Percentiles rank a stretch among this genome's conserved stretches.
Conservation (phyloP, 1,284 basidiomycete species). For the Waitea zeae region DNA sequence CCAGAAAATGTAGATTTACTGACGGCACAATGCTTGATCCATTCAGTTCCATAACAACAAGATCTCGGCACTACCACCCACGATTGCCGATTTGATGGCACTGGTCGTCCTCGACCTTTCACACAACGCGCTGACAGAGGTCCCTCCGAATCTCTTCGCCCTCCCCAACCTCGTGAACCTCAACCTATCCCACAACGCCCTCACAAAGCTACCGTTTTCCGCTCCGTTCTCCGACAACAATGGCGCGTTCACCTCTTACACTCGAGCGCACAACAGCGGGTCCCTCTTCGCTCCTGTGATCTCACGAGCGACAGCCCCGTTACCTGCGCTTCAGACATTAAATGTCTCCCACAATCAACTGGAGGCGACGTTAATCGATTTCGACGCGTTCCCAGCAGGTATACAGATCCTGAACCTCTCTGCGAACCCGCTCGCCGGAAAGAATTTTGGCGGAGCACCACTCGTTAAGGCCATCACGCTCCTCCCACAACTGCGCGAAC, state of each 20-base stretch:
- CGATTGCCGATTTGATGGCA: constrained; percentile 45
- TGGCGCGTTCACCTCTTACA: constrained; percentile 3
- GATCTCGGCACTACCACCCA: constrained; percentile 36
- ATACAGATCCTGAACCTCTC: constrained; percentile 22
- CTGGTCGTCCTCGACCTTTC: constrained; percentile 53
- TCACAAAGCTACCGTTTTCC: constrained; percentile 41
- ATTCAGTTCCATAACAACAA: constrained; percentile 57
- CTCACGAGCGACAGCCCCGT: constrained; percentile 36
- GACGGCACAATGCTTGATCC: neutral
- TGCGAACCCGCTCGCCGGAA: constrained; percentile 15
- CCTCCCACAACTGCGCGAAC: constrained; percentile 36
- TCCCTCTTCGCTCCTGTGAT: constrained; percentile 43
- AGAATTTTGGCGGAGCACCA: constrained; percentile 8
- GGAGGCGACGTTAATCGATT: constrained; percentile 31
- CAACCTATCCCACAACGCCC: constrained; percentile 52
- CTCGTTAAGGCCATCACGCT: constrained; percentile 29
- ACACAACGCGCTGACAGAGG: constrained; percentile 39
- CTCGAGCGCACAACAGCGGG: neutral
- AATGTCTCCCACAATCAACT: constrained; percentile 51
- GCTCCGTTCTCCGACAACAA: constrained; percentile 25
- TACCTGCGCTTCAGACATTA: constrained; percentile 42
- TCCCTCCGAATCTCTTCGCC: constrained; percentile 47
- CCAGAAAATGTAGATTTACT: neutral
- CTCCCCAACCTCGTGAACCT: constrained; percentile 46
- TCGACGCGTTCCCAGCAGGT: constrained; percentile 14